Evolutionary conservation across 2,329 filamentous ascomycete genomes (phyloP), one percentile per base, ranked within the genome.

Genomic region (Colletotrichum simmondsii): DNA sequence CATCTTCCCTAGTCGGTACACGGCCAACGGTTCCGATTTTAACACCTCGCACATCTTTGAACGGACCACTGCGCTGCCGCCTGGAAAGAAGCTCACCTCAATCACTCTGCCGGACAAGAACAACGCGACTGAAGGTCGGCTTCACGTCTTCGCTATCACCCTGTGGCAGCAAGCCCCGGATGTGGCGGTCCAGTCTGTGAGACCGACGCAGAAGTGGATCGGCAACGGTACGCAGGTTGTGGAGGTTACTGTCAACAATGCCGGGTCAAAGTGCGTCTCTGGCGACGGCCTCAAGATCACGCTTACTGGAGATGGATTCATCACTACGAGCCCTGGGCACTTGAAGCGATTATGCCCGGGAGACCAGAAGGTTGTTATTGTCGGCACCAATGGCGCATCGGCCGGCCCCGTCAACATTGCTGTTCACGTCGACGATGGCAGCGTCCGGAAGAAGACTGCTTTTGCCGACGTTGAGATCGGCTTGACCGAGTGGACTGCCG

Each of bases 21-120:
- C 84, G 0, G 46, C 75, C 3, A 80, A 82, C 53, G 80, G 80
- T 28, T 83, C 81, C 4, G 84, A 86, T 75, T 83, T 80, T 74
- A 86, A 86, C 74, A 81, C 79, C 3, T 81, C 82, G 5, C 82
- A 85, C 74, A 84, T 87, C 24, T 87, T 85, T 62, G 85, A 88
- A 77, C 81, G 82, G 49, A 83, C 83, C 1, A 82, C 80, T 0
- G 73, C 81, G 3, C 67, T 88, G 10, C 77, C 81, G 8, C 77
- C 80, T 0, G 79, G 79, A 1, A 86, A 85, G 75, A 77, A 74
- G 19, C 76, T 88, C 11, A 74, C 68, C 3, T 78, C 81, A 7
- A 81, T 88, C 24, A 82, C 80, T 1, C 75, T 88, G 59, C 85
- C 86, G 0, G 77, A 80, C 11, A 83, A 80, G 7, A 80, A 80